Base-by-base conservation (phyloP, 1,284 basidiomycete species). In the Austroboletus novae-zelandiae region DNA sequence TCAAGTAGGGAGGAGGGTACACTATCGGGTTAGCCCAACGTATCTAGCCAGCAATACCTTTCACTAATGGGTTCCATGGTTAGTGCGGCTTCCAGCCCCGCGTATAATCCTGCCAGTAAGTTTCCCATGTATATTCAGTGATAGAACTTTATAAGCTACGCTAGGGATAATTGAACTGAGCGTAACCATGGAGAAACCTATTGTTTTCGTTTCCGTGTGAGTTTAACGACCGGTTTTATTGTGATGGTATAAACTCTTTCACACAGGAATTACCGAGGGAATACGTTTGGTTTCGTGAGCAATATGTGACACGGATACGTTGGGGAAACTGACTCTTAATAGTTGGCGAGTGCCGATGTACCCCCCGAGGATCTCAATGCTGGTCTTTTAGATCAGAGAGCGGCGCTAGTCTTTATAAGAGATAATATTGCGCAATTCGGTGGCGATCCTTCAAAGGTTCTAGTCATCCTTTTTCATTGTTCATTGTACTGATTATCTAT, bases 351-450 rank as follows among this genome's bases (percentile, higher is more conserved):
- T 51, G 56, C 66, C 2, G 64, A 71, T 48, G 72, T 82, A 6
- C 66, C 71, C 0, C 66, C 76, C 0, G 61, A 77, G 56, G 79
- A 83, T 56, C 67, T 83, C 10, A 81, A 83, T 48, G 74, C 71
- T 3, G 81, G 81, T 5, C 65, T 83, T 6, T 69, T 71, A 34
- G 84, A 88, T 59, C 80, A 86, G 53, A 71, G 75, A 7, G 68
- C 74, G 14, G 81, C 81, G 0, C 66, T 89, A 2, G 56, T 67
- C 15, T 89, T 85, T 66, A 59, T 88, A 3, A 78, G 83, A 52
- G 61, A 80, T 11, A 84, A 88, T 53, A 79, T 89, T 30, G 71
- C 69, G 0, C 68, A 69, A 0, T 88, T 89, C 58, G 84, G 85
- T 3, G 86, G 86, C 0, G 81, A 87, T 62, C 74, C 78, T 15